Evolutionary conservation across 1,139 yeast genomes (phyloP), one percentile per base, ranked within the genome.

Genomic region (Yamadazyma conglobata): DNA sequence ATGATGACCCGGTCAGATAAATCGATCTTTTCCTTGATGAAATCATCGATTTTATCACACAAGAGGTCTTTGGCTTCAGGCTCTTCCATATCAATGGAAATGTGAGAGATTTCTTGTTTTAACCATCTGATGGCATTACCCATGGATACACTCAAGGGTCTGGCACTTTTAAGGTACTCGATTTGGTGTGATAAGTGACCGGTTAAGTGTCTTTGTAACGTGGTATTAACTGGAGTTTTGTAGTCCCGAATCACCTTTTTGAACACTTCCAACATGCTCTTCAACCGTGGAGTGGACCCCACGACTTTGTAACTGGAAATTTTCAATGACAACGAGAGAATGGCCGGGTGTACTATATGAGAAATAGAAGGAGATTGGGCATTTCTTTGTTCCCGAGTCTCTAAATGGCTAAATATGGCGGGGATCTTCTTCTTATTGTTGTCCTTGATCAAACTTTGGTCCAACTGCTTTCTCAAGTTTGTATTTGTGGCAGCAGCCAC

Each of bases 121-220:
- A 93, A 70, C 95, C 96, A 88, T 47, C 98, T 77, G 43, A 93
- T 93, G 3, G 97, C 93, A 60, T 89, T 91, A 31, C 99, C 98
- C 98, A 93, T 93, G 1, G 95, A 77, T 7, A 89, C 85, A 35
- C 94, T 79, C 34, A 93, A 67, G 0, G 97, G 97, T 42, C 99
- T 77, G 2, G 96, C 91, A 8, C 89, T 78, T 49, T 87, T 91
- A 45, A 93, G 66, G 44, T 84, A 87, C 50, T 91, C 98, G 43
- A 93, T 93, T 58, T 93, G 99, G 48, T 84, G 88, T n/a, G 95
- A 79, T 40, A 93, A 68, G 52, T 88, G 91, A 15, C 83, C 80
- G 0, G 96, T 88, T 48, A 93, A 70, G 57, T 89, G 86, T 62
- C 99, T 77, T 22, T 91, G 79, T 44, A 93, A 68, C 1, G 95